Evolutionary conservation across 2,329 filamentous ascomycete species (phyloP), one percentile per base, ranked within the genome.

Genomic region (Colletotrichum cereale): DNA sequence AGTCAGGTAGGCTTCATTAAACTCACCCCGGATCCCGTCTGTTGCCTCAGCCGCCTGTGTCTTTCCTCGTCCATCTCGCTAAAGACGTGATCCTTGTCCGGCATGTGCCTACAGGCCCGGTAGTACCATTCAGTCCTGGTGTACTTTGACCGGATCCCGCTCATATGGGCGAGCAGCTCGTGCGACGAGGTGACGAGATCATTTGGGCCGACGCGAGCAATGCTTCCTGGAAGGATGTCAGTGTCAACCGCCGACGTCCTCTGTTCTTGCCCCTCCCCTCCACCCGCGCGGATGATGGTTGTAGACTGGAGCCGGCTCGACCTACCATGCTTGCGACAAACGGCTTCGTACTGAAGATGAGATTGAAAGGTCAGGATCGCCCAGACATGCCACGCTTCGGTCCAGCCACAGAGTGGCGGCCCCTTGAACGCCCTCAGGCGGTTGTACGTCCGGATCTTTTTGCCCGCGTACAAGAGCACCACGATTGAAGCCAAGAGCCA

Each of bases 141-240:
- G 73, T 82, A 82, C 8, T 76, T 74, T 16, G 81, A 82, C 8
- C 79, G 80, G 31, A 78, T 78, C 6, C 78, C 78, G 73, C 77
- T 81, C 74, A 82, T 78, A 71, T 74, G 52, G 0, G 58, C 31
- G 5, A 85, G 60, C 18, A 83, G 74, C 3, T 79, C 80, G 0
- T 82, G 80, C 57, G 85, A 84, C 21, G 78, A 76, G 0, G 81
- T 84, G 2, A 82, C 71, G 1, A 85, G 73, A 24, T 83, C 78
- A 48, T 84, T 83, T 6, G 84, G 83, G 0, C 83, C 83, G 48
- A 85, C 79, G 6, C 84, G 81, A 1, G 81, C 79, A 21, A 85
- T 78, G 3, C 78, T 74, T 2, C 81, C 81, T 77, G 14, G 8
- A 29, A 16, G 11, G 18, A 16, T 34, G 5, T 14, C 6, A 7